Evolutionary conservation across 2,329 filamentous ascomycete genomes (phyloP).

Genomic region (Sordariomycetes sp.): DNA sequence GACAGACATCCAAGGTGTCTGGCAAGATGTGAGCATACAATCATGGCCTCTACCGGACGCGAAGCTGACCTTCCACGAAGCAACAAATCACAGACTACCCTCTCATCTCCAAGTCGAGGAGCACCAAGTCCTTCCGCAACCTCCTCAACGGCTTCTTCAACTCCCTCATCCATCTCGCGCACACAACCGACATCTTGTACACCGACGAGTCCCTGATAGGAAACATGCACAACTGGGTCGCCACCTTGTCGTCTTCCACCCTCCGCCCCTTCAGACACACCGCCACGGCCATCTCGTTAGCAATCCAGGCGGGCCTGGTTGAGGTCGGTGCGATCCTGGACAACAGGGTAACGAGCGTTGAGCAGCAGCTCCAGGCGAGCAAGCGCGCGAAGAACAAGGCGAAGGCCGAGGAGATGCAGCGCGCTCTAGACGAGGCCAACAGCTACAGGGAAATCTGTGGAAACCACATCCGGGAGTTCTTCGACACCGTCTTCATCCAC

Average conservation of each 20-base stretch:
- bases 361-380: conserved; percentile 68
- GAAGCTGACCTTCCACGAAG: conserved; percentile 17
- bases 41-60: background rate
- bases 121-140: conserved; percentile 63
- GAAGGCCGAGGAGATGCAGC: conserved; percentile 60
- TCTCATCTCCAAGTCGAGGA: conserved; percentile 69
- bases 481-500: conserved; percentile 88
- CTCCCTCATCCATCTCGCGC: conserved; percentile 62
- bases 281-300: conserved; percentile 70
- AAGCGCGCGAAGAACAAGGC: conserved; percentile 63
- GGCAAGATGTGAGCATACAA: conserved; percentile 51
- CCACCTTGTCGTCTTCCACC: conserved; percentile 77
- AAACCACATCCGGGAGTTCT: conserved; percentile 67
- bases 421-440: conserved; percentile 57
- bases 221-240: conserved; percentile 81
- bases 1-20: conserved; percentile 75
- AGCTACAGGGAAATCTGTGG: conserved; percentile 57
- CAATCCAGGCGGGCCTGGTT: conserved; percentile 68
- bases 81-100: conserved; percentile 84
- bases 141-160: conserved; percentile 69
- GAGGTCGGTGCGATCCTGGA: conserved; percentile 58
- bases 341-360: conserved; percentile 58
- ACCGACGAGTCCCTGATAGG: conserved; percentile 66
- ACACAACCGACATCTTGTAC: conserved; percentile 73
- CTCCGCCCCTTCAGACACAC: conserved; percentile 90